These are phyloP conservation scores for Blastobotrys niveus DNA, from an alignment of 1,139 yeast species.

Conservation along the genomic window DNA sequence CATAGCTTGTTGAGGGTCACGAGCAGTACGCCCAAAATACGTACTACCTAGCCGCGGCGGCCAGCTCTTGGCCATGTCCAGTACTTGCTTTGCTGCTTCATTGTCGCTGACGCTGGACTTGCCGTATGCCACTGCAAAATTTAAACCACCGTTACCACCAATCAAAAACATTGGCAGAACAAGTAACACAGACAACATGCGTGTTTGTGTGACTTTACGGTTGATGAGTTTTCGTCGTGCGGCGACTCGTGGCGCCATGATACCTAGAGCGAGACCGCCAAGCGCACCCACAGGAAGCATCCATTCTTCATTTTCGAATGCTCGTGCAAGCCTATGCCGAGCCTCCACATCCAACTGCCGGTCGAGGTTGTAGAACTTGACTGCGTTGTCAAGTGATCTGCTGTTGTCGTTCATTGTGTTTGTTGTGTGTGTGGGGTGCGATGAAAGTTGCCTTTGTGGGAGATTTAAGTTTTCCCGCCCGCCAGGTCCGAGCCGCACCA, in stretches of 20 bases:
- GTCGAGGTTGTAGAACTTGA: conserved; percentile 21
- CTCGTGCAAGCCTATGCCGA: conserved; percentile 17
- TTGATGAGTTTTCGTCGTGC: conserved; percentile 18
- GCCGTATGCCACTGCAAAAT: conserved; percentile 19
- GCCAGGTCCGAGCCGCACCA: too few species aligned
- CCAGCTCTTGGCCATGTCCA: conserved; percentile 17
- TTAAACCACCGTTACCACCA: conserved; percentile 22
- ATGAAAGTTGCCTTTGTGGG: too few species aligned
- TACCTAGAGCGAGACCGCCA: conserved; percentile 20
- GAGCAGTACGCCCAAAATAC: conserved; percentile 26
- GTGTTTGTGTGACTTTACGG: conserved; percentile 16
- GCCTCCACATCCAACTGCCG: conserved; percentile 17
- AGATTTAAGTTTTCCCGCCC: too few species aligned
- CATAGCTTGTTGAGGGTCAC: conserved; percentile 25
- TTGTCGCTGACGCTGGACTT: conserved; percentile 17
- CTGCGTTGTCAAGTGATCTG: conserved; percentile 13
- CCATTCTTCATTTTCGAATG: conserved; percentile 20
- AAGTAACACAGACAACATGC: conserved; percentile 20
- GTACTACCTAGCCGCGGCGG: conserved; percentile 30
- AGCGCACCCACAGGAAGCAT: conserved; percentile 22
- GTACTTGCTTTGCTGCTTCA: conserved; percentile 20
- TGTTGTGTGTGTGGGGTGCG: too few species aligned
- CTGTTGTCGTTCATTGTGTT: too few species aligned
- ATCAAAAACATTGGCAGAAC: conserved; percentile 22
- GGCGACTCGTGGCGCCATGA: conserved; percentile 20